A percentile compares a stretch with the other conserved stretches of the same genome.
These are phyloP conservation scores for Wickerhamiella lipophila DNA, from an alignment of 805 yeast species.

Conservation along the genomic window DNA sequence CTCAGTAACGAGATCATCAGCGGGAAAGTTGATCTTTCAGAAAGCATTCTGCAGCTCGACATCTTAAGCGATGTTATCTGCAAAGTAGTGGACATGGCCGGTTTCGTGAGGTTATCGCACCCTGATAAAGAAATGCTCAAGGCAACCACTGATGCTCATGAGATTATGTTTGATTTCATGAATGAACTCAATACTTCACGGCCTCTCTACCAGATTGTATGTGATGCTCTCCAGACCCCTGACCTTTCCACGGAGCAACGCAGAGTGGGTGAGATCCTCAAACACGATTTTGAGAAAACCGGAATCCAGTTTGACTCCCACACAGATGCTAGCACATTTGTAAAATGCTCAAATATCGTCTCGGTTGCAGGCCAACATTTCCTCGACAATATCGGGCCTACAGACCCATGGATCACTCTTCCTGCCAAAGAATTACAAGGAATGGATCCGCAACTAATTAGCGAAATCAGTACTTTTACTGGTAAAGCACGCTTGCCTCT, in stretches of 20 bases:
- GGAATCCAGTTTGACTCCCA: conserved; percentile 67
- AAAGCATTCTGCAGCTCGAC: conserved; percentile 58
- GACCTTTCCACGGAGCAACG: conserved; percentile 59
- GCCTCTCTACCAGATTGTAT: conserved; percentile 49
- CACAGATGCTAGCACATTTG: conserved; percentile 46
- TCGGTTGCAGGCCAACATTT: conserved; percentile 73
- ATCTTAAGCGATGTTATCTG: conserved; percentile 78
- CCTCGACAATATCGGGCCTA: conserved; percentile 35
- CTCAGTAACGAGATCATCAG: conserved; percentile 46
- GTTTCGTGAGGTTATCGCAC: conserved; percentile 78
- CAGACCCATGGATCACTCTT: conserved; percentile 18
- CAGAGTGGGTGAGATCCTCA: conserved; percentile 65
- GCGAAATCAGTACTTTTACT: conserved; percentile 19
- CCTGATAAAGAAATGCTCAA: conserved; percentile 57
- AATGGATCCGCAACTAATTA: conserved; percentile 25
- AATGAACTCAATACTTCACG: conserved; percentile 77
- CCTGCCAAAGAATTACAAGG: conserved; percentile 24
- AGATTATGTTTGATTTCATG: conserved; percentile 85
- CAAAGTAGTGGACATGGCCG: conserved; percentile 87
- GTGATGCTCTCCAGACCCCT: conserved; percentile 36
- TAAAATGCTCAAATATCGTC: conserved; percentile 65
- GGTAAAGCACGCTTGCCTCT: conserved; percentile 41
- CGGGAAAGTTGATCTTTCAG: conserved; percentile 30
- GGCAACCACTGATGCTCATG: conserved; percentile 82
- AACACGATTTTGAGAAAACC: conserved; percentile 78